Evolutionary conservation across 2,329 filamentous ascomycete genomes (phyloP).

Genomic region (Aplosporella prunicola): DNA sequence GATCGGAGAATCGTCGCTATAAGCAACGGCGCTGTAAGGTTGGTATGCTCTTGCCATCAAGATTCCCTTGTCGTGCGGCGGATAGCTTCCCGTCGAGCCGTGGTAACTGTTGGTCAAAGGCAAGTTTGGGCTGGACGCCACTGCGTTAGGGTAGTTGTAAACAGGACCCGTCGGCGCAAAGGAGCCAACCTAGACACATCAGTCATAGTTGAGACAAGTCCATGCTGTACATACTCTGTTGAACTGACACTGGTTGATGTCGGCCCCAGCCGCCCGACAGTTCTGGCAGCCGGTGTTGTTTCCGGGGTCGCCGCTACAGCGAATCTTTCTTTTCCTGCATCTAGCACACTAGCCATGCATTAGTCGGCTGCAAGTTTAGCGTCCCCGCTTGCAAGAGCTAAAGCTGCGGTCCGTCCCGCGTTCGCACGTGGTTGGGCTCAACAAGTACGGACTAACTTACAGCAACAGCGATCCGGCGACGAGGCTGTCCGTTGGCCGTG

Average conservation of each 20-base stretch:
- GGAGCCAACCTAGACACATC: conserved; percentile 7
- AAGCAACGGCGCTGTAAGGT: conserved; percentile 1
- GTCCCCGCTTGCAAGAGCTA: no score
- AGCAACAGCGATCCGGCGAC: conserved; percentile 42
- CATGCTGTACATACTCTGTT: conserved; percentile 50
- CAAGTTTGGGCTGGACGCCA: conserved; percentile 1
- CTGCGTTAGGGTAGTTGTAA: background rate
- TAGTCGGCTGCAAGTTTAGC: no score
- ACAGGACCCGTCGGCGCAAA: background rate
- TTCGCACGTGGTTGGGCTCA: no score
- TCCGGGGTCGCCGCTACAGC: conserved; percentile 77
- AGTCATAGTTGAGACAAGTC: background rate
- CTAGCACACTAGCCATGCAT: conserved; percentile 71
- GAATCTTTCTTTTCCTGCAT: conserved; percentile 89
- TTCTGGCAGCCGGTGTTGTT: conserved; percentile 71
- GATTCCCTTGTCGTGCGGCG: background rate
- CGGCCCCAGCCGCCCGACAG: conserved; percentile 64
- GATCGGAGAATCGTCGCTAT: conserved; percentile 3
- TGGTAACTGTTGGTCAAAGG: conserved; percentile 4
- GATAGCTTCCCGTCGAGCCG: background rate
- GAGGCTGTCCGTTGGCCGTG: conserved; percentile 28
- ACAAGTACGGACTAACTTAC: conserved; percentile 24
- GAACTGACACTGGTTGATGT: conserved; percentile 59
- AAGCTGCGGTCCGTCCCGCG: no score
- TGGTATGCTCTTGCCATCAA: background rate